Base-by-base conservation (phyloP, 2,329 filamentous ascomycete species). In the Parastagonospora avenae region DNA sequence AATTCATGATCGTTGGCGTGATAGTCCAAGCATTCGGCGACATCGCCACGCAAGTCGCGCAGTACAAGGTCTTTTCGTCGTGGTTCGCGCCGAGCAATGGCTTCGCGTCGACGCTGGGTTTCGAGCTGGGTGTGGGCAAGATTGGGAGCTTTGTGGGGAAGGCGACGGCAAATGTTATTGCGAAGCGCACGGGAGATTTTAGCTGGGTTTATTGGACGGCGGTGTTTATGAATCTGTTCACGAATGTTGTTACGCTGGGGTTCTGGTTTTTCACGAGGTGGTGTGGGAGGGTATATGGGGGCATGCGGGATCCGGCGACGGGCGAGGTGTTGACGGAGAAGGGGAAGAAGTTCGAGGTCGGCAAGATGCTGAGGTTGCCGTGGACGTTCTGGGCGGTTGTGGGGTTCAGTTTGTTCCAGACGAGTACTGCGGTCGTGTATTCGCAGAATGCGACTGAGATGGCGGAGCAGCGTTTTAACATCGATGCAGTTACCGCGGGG, bases 181-280 rank as follows among this genome's bases (percentile, higher is more conserved):
- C 83, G 0, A 77, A 81, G 57, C 81, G 79, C 10, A 82, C 80
- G 0, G 82, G 83, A 0, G 77, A 86, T 59, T 87, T 87, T 39
- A 79, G 79, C 45, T 86, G 83, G 82, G 82, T 82, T 0, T 86
- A 81, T 60, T 86, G 84, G 84, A 80, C 80, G 8, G 77, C 80
- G 0, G 83, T 87, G 0, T 82, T 84, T 59, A 86, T 86, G 81
- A 85, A 86, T 50, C 50, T 87, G 2, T 86, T 87, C 54, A 86
- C 84, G 8, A 86, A 87, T 46, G 62, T 79, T 0, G 76, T 78
- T 1, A 85, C 83, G 0, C 45, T 77, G 0, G 67, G 74, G 8
- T 86, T 86, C 64, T 85, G 78, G 71, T 77, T 78, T 57, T 86
- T 86, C 61, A 84, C 78, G 0, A 74, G 74, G 8, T 81, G 79